These are phyloP conservation scores for Rhizopus stolonifer DNA, from an alignment of 371 early-diverging fungal genomes.

Conservation along the genomic window DNA sequence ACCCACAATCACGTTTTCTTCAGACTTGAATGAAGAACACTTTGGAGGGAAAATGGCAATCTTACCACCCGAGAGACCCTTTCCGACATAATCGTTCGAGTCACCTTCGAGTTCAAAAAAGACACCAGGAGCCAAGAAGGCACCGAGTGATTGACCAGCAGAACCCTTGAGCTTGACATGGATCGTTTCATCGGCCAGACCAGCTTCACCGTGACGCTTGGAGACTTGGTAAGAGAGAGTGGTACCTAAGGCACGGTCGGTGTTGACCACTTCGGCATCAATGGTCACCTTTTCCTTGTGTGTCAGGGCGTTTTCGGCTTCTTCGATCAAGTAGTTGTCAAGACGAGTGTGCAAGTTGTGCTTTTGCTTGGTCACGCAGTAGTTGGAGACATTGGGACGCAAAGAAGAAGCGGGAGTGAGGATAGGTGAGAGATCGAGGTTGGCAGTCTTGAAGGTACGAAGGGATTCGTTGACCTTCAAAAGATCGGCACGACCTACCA, in stretches of 20 bases:
- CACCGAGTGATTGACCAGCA: conserved; percentile 96
- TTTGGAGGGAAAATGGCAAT: conserved; percentile 89
- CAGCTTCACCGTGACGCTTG: conserved; percentile 74
- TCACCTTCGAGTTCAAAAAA: conserved; percentile 94
- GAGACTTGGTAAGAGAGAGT: conserved; percentile 90
- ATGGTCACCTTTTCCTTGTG: conserved; percentile 62
- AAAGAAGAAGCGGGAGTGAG: conserved; percentile 85
- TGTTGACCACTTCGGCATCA: conserved; percentile 79
- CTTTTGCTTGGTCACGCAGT: conserved; percentile 79
- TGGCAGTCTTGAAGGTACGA: conserved; percentile 81
- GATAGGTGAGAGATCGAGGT: conserved; percentile 83
- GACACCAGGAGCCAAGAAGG: conserved; percentile 91
- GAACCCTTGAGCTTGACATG: conserved; percentile 87
- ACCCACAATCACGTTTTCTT: conserved; percentile 91
- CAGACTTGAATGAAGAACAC: conserved; percentile 71
- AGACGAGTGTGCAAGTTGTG: conserved; percentile 83
- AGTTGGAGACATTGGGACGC: conserved; percentile 85
- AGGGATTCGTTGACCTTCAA: conserved; percentile 72
- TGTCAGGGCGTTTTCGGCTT: conserved; percentile 71
- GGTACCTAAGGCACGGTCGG: conserved; percentile 92
- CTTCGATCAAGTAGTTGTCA: conserved; percentile 81
- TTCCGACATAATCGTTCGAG: conserved; percentile 97
- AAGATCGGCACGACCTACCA: conserved; percentile 91
- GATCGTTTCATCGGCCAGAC: conserved; percentile 85
- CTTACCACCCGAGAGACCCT: conserved; percentile 93